These are phyloP conservation scores for Misopates orontium DNA, from an alignment of 257 asterid species.

Conservation along the genomic window DNA sequence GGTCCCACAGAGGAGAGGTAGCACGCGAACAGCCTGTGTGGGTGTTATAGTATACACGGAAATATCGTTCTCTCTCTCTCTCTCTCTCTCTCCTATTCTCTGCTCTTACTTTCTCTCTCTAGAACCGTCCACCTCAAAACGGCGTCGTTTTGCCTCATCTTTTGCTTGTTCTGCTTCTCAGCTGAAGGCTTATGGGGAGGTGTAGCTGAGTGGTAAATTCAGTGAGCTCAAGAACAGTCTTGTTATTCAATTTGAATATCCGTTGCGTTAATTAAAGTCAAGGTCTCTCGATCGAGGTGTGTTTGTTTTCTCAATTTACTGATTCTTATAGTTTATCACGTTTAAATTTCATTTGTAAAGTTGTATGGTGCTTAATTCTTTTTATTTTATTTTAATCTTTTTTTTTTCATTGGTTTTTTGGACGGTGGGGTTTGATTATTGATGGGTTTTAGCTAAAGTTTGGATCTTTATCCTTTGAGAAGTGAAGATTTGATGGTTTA, in stretches of 20 bases:
- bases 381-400: conserved; percentile 6
- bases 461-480: background rate
- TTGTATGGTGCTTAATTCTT: background rate
- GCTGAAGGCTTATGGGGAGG: conserved; percentile 26
- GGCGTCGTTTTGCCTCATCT: conserved; percentile 25
- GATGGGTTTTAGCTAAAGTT: conserved; percentile 14
- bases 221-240: conserved; percentile 11
- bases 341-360: background rate
- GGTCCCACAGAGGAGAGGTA: too few species aligned
- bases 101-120: conserved; percentile 31
- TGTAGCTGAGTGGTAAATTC: conserved; percentile 29
- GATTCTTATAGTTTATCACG: conserved; percentile 16
- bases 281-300: conserved; percentile 56
- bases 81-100: too few species aligned
- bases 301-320: conserved; percentile 14
- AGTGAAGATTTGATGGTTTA: conserved; percentile 22
- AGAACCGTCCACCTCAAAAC: conserved; percentile 31
- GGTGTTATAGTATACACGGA: too few species aligned
- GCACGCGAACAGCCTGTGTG: too few species aligned
- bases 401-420: background rate
- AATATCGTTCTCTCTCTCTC: too few species aligned
- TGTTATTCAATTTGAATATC: conserved; percentile 33
- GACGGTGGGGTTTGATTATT: background rate
- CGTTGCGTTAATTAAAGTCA: conserved; percentile 32
- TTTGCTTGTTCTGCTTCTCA: conserved; percentile 14